Conservation (phyloP, 2,329 filamentous ascomycete species). For the Neonectria coccinea region DNA sequence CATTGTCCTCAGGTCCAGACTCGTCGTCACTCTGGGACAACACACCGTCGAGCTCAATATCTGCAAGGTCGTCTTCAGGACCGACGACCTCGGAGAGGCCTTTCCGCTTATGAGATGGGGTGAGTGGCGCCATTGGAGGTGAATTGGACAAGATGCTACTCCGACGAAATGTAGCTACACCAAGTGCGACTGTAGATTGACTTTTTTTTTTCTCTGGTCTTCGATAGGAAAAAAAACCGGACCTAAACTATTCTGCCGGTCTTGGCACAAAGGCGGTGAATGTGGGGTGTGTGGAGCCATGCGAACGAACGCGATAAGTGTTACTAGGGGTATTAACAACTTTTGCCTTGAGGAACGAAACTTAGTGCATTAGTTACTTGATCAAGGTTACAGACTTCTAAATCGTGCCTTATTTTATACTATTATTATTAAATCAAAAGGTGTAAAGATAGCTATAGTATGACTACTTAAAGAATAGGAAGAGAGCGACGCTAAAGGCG, state of each 20-base stretch:
- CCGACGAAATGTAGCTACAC: neutral
- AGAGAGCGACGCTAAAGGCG: too few relatives aligned
- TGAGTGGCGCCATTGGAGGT: constrained; percentile 39
- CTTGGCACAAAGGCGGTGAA: constrained; percentile 2
- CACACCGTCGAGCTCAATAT: constrained; percentile 66
- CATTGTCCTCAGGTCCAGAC: constrained; percentile 62
- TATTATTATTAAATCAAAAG: too few relatives aligned
- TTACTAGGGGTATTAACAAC: too few relatives aligned
- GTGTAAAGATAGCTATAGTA: too few relatives aligned
- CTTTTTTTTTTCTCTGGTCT: constrained; percentile 8
- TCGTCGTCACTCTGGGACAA: constrained; percentile 69
- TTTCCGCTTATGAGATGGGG: constrained; percentile 42
- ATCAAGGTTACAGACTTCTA: too few relatives aligned
- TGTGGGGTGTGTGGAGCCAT: neutral
- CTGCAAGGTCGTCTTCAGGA: constrained; percentile 49
- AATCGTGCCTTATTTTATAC: too few relatives aligned
- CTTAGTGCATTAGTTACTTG: too few relatives aligned
- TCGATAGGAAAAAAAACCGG: neutral
- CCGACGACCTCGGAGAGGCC: constrained; percentile 30
- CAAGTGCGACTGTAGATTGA: neutral
- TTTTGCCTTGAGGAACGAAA: too few relatives aligned
- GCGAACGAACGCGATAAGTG: too few relatives aligned
- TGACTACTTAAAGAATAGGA: too few relatives aligned
- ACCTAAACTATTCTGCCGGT: neutral
- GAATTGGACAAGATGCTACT: neutral